A percentile compares a stretch with the other conserved stretches of the same genome.
These are phyloP conservation scores for Fusarium sp. DNA, from an alignment of 2,329 filamentous ascomycete genomes.

Conservation along the genomic window DNA sequence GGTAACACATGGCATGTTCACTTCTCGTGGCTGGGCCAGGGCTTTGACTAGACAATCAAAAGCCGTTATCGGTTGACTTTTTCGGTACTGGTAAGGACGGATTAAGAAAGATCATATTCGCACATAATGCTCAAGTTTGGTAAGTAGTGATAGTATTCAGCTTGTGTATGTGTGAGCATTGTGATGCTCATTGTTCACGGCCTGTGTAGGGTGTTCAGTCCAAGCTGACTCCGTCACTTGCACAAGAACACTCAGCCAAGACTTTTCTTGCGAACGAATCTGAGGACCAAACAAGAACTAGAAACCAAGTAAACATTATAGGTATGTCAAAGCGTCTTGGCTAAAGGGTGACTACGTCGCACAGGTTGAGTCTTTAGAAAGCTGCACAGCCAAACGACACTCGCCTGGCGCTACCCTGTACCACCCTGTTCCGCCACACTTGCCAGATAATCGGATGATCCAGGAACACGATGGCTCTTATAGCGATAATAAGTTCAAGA, in stretches of 20 bases:
- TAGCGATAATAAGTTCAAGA: conserved; percentile 18
- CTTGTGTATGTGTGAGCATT: background rate
- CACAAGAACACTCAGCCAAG: conserved; percentile 15
- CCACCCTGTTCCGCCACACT: conserved; percentile 31
- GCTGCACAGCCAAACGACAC: conserved; percentile 19
- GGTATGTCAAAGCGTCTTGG: conserved; percentile 16
- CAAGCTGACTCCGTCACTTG: conserved; percentile 4
- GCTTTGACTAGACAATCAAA: conserved; percentile 13
- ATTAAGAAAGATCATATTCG: background rate
- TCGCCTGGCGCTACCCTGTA: conserved; percentile 36
- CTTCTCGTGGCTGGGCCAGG: conserved; percentile 25
- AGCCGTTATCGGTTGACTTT: background rate
- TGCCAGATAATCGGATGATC: conserved; percentile 25
- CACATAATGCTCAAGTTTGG: background rate
- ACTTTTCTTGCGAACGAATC: conserved; percentile 4
- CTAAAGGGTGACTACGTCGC: conserved; percentile 20
- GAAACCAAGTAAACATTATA: background rate
- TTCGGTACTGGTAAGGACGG: background rate
- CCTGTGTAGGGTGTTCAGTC: background rate
- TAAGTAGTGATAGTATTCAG: background rate
- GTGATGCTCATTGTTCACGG: background rate
- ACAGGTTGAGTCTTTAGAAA: conserved; percentile 22
- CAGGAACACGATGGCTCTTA: conserved; percentile 2
- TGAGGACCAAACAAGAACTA: background rate
- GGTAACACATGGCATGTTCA: conserved; percentile 43